Evolutionary conservation across 2,329 filamentous ascomycete genomes (phyloP), one percentile per base, ranked within the genome.

Genomic region (Colletotrichum sansevieriae): DNA sequence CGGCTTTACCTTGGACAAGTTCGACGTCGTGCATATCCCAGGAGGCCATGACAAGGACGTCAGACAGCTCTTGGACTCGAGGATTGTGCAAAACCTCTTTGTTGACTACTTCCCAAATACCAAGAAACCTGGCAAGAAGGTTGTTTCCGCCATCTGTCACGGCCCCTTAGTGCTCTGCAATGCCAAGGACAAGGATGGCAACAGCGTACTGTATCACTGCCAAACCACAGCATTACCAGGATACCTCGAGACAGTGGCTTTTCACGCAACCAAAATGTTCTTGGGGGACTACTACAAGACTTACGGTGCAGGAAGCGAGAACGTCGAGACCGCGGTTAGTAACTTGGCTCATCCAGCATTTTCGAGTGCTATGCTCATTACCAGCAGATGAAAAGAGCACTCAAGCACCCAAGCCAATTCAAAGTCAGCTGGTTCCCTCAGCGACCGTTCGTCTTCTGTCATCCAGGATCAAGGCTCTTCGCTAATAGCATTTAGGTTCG

Each of bases 281-380:
- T 73, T 87, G 12, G 85, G 85, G 3, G 85, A 87, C 63, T 87
- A 87, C 71, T 87, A 87, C 74, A 87, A 87, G 79, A 87, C 85
- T 2, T 87, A 85, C 63, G 85, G 85, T 1, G 81, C 81, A 3
- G 81, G 83, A 0, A 85, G 82, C 67, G 83, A 84, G 39, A 79
- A 83, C 67, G 83, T 85, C 3, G 83, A 87, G 71, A 76, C 78
- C 6, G 78, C 80, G 47, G 84, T 85, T 72, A 74, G 81, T 74
- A 15, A 5, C 20, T 11, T 15, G n/a, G 22, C 15, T 20, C 29
- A 4, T 29, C 7, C 20, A 11, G 15, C 8, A 49, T 54, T 7
- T 22, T 60, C 46, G 43, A 47, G 29, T 54, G 49, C 60, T 7
- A 52, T 9, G 39, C 54, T 20, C 4, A 39, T 15, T 15, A 39